Evolutionary conservation across 306 rosid genomes (phyloP).

Genomic region (Begonia fuchsioides): DNA sequence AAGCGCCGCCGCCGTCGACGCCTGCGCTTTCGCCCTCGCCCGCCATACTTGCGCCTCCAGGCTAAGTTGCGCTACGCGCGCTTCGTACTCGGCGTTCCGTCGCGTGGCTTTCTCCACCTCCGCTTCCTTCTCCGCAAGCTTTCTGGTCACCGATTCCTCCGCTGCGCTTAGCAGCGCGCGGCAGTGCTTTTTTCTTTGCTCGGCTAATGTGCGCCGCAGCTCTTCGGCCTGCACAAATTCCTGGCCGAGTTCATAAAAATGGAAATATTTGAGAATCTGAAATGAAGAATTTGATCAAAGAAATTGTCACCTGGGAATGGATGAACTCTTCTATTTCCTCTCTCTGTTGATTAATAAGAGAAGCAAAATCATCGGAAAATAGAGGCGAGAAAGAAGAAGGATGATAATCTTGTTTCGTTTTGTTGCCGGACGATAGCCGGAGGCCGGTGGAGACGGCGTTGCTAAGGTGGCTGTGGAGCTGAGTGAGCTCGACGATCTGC

Average conservation of each 20-base stretch:
- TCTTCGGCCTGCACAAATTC: constrained; percentile 43
- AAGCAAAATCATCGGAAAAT: constrained; percentile 36
- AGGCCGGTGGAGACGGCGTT: constrained; percentile 85
- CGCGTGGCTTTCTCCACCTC: constrained; percentile 62
- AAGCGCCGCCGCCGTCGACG: constrained; percentile 46
- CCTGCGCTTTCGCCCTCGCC: constrained; percentile 65
- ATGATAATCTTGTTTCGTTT: constrained; percentile 23
- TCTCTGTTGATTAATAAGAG: constrained; percentile 60
- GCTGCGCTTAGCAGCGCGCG: constrained; percentile 39
- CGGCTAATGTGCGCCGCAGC: constrained; percentile 47
- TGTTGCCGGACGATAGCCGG: constrained; percentile 56
- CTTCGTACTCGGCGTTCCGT: constrained; percentile 57
- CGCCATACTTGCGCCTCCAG: constrained; percentile 74
- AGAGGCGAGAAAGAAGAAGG: constrained; percentile 35
- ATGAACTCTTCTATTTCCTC: constrained; percentile 66
- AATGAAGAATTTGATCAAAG: background rate
- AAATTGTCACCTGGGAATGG: constrained; percentile 77
- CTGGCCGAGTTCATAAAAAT: background rate
- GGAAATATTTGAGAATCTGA: background rate
- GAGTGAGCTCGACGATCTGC: constrained; percentile 68
- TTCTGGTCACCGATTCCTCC: constrained; percentile 47
- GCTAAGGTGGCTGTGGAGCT: constrained; percentile 53
- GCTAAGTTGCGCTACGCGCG: constrained; percentile 69
- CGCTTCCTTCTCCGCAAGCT: constrained; percentile 47
- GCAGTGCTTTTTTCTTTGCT: constrained; percentile 53